These are phyloP conservation scores for Lodderomyces margitis DNA, from an alignment of 1,139 yeast genomes.

Conservation along the genomic window DNA sequence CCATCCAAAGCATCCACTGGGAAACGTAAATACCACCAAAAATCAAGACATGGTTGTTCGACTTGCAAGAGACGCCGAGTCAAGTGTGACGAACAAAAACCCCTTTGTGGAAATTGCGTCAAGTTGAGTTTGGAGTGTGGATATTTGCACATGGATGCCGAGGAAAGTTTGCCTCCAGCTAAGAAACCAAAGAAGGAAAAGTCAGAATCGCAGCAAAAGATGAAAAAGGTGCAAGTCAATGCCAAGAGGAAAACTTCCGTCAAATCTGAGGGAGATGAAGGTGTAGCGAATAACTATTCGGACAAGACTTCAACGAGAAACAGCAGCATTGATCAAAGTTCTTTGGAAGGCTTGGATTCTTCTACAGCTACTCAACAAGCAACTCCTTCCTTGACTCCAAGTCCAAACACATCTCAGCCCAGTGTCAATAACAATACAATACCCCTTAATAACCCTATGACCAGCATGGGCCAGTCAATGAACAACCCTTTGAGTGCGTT, in stretches of 20 bases:
- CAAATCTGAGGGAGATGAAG: not conserved
- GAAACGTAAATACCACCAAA: constrained; percentile 76
- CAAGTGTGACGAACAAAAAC: constrained; percentile 87
- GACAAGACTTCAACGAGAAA: not conserved
- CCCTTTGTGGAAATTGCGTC: constrained; percentile 73
- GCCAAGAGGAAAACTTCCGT: not conserved
- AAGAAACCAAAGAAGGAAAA: constrained; percentile 5
- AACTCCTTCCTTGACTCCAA: constrained; percentile 22
- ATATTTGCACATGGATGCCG: constrained; percentile 30
- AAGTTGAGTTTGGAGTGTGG: constrained; percentile 78
- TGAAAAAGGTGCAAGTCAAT: not conserved
- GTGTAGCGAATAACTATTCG: not conserved
- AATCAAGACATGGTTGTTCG: constrained; percentile 83
- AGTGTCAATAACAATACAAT: not conserved
- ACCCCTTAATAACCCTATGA: not conserved
- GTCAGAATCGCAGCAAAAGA: not conserved
- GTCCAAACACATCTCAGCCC: constrained; percentile 11
- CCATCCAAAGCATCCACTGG: constrained; percentile 28
- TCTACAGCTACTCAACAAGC: constrained; percentile 18
- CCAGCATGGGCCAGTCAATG: constrained; percentile 8
- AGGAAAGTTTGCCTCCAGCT: constrained; percentile 2
- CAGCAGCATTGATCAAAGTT: not conserved
- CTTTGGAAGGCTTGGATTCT: not conserved
- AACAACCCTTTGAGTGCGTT: constrained; percentile 15
- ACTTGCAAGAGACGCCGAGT: constrained; percentile 88